Conservation (phyloP, 305 asterid species). For the Solanum hybrid region DNA sequence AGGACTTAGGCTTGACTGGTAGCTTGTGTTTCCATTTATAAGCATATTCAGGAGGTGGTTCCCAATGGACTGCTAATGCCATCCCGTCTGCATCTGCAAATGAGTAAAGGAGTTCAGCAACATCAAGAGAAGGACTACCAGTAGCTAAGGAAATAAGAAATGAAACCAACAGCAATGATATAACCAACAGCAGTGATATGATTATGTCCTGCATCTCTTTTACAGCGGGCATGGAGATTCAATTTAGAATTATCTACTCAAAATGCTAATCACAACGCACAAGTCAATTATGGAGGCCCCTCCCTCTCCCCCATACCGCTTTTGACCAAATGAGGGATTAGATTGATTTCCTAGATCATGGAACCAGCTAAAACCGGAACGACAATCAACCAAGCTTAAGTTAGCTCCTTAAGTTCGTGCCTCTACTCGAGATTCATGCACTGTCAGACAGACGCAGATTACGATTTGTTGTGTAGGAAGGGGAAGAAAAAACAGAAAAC, state of each 20-base stretch:
- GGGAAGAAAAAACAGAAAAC: background rate
- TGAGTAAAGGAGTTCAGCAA: background rate
- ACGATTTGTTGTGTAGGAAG: background rate
- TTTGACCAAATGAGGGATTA: background rate
- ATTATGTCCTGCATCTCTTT: background rate
- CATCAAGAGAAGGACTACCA: background rate
- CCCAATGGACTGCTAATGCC: conserved; percentile 93
- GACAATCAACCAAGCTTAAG: background rate
- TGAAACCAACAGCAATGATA: background rate
- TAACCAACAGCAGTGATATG: background rate
- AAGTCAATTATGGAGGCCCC: background rate
- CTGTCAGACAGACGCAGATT: background rate
- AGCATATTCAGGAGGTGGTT: conserved; percentile 78
- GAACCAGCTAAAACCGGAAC: background rate
- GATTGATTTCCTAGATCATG: background rate
- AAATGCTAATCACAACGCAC: background rate
- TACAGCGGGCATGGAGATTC: background rate
- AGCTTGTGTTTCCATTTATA: conserved; percentile 74
- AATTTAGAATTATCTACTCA: background rate
- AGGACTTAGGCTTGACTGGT: conserved; percentile 71
- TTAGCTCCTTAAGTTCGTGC: background rate
- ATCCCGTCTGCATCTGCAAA: conserved; percentile 61
- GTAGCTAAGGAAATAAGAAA: background rate
- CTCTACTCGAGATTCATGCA: background rate
- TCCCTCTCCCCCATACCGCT: background rate